Evolutionary conservation across 768 basidiomycete species (phyloP).

Genomic region (Tylopilus felleus): DNA sequence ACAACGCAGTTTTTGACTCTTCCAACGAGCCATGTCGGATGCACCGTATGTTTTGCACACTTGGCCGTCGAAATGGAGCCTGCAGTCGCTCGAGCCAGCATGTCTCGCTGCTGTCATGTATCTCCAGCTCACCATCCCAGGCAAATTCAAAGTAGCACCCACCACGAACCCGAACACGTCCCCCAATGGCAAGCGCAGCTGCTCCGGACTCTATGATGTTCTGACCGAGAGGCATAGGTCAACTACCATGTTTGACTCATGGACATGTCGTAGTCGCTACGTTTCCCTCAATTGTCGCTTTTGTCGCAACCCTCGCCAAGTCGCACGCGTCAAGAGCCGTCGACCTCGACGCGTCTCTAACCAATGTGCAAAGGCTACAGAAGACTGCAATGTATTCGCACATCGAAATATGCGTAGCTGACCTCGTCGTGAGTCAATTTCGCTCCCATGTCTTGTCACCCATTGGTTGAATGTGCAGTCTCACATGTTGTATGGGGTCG

Average conservation of each 20-base stretch:
- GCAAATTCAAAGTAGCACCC: slow-evolving; percentile 58
- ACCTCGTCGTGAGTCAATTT: slow-evolving; percentile 57
- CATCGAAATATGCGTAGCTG: slow-evolving; percentile 60
- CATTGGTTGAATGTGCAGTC: slow-evolving; percentile 40
- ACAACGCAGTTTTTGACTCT: too few relatives aligned
- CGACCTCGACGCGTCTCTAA: slow-evolving; percentile 52
- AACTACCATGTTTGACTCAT: slow-evolving; percentile 68
- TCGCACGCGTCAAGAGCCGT: slow-evolving; percentile 29
- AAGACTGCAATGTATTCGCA: slow-evolving; percentile 63
- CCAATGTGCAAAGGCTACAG: slow-evolving; percentile 46
- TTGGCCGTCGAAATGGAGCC: slow-evolving; percentile 65
- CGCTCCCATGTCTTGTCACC: background rate
- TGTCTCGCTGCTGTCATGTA: slow-evolving; percentile 66
- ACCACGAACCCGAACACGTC: slow-evolving; percentile 69
- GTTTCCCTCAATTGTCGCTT: slow-evolving; percentile 60
- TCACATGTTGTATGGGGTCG: slow-evolving; percentile 58
- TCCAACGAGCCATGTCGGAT: slow-evolving; percentile 17
- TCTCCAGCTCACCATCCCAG: slow-evolving; percentile 66
- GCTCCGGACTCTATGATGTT: background rate
- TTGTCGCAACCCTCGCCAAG: slow-evolving; percentile 49
- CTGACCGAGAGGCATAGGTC: slow-evolving; percentile 44
- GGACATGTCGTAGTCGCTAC: slow-evolving; percentile 48
- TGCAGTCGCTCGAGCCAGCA: slow-evolving; percentile 66
- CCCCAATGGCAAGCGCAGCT: slow-evolving; percentile 54
- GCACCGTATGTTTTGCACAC: slow-evolving; percentile 45